Percentiles rank a stretch among this genome's conserved stretches.
phyloP scores from a whole-genome alignment of 106 monocot genomes.

The Narthecium ossifragum region DNA sequence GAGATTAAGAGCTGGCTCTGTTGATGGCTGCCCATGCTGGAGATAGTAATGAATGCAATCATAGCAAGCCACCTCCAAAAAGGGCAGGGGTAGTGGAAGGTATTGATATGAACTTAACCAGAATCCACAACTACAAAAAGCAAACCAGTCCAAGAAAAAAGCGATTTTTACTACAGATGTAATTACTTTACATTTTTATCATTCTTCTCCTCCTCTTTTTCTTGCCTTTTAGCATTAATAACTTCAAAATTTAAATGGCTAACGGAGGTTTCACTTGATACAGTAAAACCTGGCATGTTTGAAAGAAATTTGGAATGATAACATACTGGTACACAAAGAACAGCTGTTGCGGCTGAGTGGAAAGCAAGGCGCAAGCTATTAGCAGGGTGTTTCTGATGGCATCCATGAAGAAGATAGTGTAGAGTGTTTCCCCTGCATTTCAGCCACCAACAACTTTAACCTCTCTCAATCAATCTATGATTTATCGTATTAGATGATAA shows the following conservation, averaged over 20 bases:
- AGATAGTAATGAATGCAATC: slow-evolving; percentile 97
- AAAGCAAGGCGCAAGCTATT: slow-evolving; percentile 90
- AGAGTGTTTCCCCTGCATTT: slow-evolving; percentile 69
- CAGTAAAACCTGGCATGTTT: neutral
- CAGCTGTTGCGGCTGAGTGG: slow-evolving; percentile 73
- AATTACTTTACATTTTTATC: neutral
- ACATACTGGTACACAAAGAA: slow-evolving; percentile 62
- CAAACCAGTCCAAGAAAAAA: neutral
- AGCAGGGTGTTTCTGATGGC: slow-evolving; percentile 92
- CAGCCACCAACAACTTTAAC: neutral
- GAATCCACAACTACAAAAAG: slow-evolving; percentile 46
- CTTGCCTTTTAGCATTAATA: neutral
- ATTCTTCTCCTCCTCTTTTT: neutral
- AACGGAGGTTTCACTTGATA: neutral
- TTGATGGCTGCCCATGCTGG: slow-evolving; percentile 76
- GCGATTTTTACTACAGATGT: neutral
- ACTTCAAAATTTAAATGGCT: neutral
- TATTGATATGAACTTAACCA: slow-evolving; percentile 37
- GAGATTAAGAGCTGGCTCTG: slow-evolving; percentile 42
- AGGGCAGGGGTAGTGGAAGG: slow-evolving; percentile 46
- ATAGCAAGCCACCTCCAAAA: slow-evolving; percentile 71
- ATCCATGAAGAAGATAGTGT: slow-evolving; percentile 88
- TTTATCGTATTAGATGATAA: neutral
- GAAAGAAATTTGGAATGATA: neutral
- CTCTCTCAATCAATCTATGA: neutral